Evolutionary conservation across 2,329 filamentous ascomycete species (phyloP).

Genomic region (Clonostachys byssicola): DNA sequence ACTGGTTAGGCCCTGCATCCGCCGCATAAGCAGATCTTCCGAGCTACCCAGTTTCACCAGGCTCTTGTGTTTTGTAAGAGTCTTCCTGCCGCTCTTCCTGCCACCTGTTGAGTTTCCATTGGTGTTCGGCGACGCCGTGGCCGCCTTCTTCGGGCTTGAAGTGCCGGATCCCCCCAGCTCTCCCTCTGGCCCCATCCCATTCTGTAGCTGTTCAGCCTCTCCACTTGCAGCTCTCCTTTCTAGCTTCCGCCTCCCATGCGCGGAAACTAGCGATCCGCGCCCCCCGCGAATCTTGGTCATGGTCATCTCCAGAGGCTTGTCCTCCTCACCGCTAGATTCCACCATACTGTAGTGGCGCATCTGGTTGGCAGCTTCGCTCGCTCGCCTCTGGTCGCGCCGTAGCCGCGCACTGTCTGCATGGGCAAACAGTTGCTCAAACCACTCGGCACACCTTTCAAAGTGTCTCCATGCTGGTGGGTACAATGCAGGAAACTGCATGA

Average conservation of each 20-base stretch:
- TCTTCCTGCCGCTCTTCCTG: slow-evolving; percentile 17
- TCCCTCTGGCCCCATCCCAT: background rate
- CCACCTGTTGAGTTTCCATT: background rate
- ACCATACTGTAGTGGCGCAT: slow-evolving; percentile 14
- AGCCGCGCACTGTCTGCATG: slow-evolving; percentile 31
- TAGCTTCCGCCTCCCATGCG: slow-evolving; percentile 8
- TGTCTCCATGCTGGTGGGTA: slow-evolving; percentile 91
- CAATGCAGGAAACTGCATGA: slow-evolving; percentile 83
- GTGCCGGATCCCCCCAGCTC: background rate
- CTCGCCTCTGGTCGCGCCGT: slow-evolving; percentile 4
- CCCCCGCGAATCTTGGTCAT: slow-evolving; percentile 44
- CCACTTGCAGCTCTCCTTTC: slow-evolving; percentile 5
- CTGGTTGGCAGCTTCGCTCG: background rate
- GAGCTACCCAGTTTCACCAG: slow-evolving; percentile 51
- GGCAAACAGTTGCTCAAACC: slow-evolving; percentile 77
- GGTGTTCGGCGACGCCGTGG: no score
- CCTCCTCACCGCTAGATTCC: slow-evolving; percentile 74
- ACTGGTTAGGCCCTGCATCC: slow-evolving; percentile 54
- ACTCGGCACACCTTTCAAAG: slow-evolving; percentile 71
- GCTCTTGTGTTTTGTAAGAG: slow-evolving; percentile 35
- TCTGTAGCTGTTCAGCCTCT: slow-evolving; percentile 3
- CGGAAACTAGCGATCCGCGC: slow-evolving; percentile 15
- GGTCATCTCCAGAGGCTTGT: slow-evolving; percentile 77
- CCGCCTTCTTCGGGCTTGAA: slow-evolving; percentile 2
- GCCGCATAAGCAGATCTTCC: slow-evolving; percentile 50